phyloP scores from a whole-genome alignment of 164 flowering plant genomes.

The Dillenia suffruticosa region DNA sequence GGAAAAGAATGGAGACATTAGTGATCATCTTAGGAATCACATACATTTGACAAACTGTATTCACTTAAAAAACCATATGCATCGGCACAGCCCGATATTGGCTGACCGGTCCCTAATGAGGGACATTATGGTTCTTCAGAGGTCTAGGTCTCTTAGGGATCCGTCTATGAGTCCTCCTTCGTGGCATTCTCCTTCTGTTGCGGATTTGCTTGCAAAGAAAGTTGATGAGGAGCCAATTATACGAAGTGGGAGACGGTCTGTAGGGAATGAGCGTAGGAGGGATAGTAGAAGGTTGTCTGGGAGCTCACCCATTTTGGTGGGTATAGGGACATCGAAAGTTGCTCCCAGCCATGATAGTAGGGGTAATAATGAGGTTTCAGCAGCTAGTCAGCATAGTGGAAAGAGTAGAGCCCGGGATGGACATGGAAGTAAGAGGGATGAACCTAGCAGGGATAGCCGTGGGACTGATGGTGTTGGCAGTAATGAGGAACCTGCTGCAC shows the following conservation, averaged over 20 bases:
- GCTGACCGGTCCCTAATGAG: conserved; percentile 77
- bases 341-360: conserved; percentile 33
- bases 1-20: conserved; percentile 75
- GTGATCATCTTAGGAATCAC: conserved; percentile 88
- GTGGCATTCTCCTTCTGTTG: conserved; percentile 72
- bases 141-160: conserved; percentile 87
- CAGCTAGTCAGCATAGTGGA: conserved; percentile 33
- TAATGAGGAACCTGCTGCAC: conserved; percentile 25
- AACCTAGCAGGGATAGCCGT: conserved; percentile 30
- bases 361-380: conserved; percentile 19
- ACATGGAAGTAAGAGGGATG: conserved; percentile 46
- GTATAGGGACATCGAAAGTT: conserved; percentile 43
- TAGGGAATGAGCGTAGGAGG: conserved; percentile 37
- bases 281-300: conserved; percentile 44
- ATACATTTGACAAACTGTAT: conserved; percentile 92
- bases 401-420: conserved; percentile 34
- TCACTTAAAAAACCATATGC: conserved; percentile 97
- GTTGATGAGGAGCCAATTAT: conserved; percentile 37
- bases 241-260: conserved; percentile 58
- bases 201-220: conserved; percentile 44
- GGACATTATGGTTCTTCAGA: conserved; percentile 84
- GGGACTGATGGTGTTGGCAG: conserved; percentile 32
- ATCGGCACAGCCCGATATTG: conserved; percentile 68
- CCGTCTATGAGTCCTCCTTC: conserved; percentile 90
- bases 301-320: conserved; percentile 35